These are phyloP conservation scores for Claviceps humidiphila DNA, from an alignment of 2,329 filamentous ascomycete species.

Conservation along the genomic window DNA sequence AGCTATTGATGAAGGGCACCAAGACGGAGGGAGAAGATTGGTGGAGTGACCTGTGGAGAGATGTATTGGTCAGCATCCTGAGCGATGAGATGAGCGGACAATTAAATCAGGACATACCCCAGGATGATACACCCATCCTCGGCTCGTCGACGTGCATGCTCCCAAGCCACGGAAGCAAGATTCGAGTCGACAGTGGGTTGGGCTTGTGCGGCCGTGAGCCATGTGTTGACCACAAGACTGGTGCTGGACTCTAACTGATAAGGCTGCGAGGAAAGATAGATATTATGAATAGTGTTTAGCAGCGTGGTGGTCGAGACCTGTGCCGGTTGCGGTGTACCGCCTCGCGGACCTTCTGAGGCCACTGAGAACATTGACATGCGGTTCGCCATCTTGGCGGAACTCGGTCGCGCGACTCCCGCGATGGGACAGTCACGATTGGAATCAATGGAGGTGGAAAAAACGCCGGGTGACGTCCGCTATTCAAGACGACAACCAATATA, in stretches of 20 bases:
- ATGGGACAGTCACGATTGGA: constrained; percentile 25
- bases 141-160: constrained; percentile 85
- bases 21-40: constrained; percentile 77
- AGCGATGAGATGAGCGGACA: neutral
- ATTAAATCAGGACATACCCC: constrained; percentile 42
- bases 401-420: constrained; percentile 18
- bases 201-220: constrained; percentile 67
- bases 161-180: constrained; percentile 76
- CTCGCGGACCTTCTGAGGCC: constrained; percentile 48
- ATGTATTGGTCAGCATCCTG: constrained; percentile 8
- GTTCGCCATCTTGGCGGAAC: constrained; percentile 37
- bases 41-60: constrained; percentile 59
- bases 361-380: constrained; percentile 59
- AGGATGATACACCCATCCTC: constrained; percentile 91
- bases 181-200: constrained; percentile 65
- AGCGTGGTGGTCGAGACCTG: constrained; percentile 89
- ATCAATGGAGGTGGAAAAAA: neutral
- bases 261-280: constrained; percentile 70
- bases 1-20: constrained; percentile 62
- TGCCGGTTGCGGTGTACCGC: constrained; percentile 51
- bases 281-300: constrained; percentile 81
- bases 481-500: neutral
- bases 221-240: constrained; percentile 88
- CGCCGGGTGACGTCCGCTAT: neutral
- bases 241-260: constrained; percentile 81